Evolutionary conservation across 2,329 filamentous ascomycete species (phyloP).

Genomic region (Ascocoryne sarcoides): DNA sequence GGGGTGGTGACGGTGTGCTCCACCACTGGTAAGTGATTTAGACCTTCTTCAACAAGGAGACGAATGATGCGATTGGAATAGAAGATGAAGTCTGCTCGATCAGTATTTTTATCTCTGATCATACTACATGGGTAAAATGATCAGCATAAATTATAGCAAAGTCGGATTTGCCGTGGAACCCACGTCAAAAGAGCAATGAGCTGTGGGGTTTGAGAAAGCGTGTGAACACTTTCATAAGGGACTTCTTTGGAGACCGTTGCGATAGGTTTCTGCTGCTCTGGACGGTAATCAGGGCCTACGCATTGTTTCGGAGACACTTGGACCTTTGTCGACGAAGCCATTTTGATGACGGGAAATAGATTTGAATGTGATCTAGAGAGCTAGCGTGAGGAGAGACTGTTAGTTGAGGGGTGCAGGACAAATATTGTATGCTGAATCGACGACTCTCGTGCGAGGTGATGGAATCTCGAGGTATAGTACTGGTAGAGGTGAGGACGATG

Average conservation of each 20-base stretch:
- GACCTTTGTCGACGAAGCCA: conserved; percentile 16
- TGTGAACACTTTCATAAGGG: conserved; percentile 76
- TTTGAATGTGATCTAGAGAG: neutral
- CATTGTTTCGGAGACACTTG: conserved; percentile 47
- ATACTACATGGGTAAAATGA: conserved; percentile 51
- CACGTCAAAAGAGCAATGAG: conserved; percentile 96
- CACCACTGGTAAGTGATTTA: conserved; percentile 91
- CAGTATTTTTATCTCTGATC: conserved; percentile 85
- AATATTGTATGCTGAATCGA: too few species aligned
- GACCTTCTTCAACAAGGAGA: conserved; percentile 87
- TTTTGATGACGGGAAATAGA: conserved; percentile 7
- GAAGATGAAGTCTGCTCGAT: conserved; percentile 95
- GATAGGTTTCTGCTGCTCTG: conserved; percentile 68
- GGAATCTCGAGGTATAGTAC: too few species aligned
- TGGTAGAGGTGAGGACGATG: too few species aligned
- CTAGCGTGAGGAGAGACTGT: too few species aligned
- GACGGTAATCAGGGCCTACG: conserved; percentile 72
- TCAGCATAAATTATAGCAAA: neutral
- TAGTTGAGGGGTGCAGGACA: too few species aligned
- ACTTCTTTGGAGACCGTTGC: conserved; percentile 84
- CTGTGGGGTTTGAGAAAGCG: conserved; percentile 88
- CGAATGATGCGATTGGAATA: conserved; percentile 98
- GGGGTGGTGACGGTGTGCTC: conserved; percentile 86
- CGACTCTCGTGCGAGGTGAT: too few species aligned
- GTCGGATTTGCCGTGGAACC: conserved; percentile 33